phyloP scores from a whole-genome alignment of 306 rosid genomes.

The Prunus dulcis region DNA sequence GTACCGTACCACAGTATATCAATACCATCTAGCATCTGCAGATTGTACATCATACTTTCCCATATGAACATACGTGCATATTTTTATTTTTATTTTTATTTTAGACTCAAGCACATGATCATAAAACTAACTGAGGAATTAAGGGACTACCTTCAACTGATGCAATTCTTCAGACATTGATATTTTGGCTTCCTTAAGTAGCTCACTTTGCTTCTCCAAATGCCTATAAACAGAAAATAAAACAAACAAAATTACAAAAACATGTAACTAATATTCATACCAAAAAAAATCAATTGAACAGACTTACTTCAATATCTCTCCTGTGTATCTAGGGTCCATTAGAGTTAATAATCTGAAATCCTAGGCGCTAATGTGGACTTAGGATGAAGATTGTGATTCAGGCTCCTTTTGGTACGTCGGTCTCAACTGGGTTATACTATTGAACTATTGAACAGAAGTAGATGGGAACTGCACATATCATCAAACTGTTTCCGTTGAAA shows the following conservation, averaged over 20 bases:
- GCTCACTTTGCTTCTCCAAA: conserved; percentile 58
- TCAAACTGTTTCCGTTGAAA: not conserved
- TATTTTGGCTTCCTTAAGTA: conserved; percentile 38
- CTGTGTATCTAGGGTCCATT: conserved; percentile 46
- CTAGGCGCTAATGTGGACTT: not conserved
- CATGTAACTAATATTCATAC: not conserved
- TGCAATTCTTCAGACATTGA: conserved; percentile 47
- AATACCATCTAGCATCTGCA: not conserved
- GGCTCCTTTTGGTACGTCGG: not conserved
- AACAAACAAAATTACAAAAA: not conserved
- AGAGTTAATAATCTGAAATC: not conserved
- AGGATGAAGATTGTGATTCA: not conserved
- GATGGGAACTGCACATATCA: not conserved
- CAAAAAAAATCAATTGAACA: not conserved
- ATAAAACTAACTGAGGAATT: not conserved
- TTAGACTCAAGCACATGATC: not conserved
- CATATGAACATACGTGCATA: not conserved
- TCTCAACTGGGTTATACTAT: not conserved
- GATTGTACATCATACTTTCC: not conserved
- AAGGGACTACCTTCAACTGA: conserved; percentile 38
- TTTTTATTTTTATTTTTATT: not conserved
- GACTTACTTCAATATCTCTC: conserved; percentile 45
- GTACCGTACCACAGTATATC: not conserved
- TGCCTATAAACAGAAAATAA: conserved; percentile 27
- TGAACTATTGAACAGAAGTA: not conserved